Conservation (phyloP, 768 basidiomycete genomes). For the Tylopilus felleus region DNA sequence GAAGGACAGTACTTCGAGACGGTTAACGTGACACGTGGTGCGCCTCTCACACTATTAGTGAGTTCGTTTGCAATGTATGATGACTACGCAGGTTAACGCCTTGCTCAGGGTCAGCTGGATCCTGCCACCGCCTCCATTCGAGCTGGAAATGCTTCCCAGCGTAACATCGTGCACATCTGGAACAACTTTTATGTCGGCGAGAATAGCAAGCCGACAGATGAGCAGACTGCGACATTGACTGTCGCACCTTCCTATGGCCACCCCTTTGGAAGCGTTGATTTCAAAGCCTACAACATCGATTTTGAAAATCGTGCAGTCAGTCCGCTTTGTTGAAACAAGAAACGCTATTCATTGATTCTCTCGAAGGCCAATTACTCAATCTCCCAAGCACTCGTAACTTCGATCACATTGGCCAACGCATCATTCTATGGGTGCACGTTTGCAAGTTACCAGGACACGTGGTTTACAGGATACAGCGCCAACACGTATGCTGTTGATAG, state of each 20-base stretch:
- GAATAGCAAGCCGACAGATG: conserved; percentile 45
- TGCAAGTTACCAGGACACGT: conserved; percentile 36
- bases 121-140: conserved; percentile 35
- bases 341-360: background rate
- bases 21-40: conserved; percentile 52
- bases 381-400: conserved; percentile 59
- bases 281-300: conserved; percentile 65
- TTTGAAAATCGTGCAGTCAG: conserved; percentile 65
- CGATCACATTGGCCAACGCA: conserved; percentile 62
- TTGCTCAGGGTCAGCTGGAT: conserved; percentile 48
- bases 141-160: conserved; percentile 41
- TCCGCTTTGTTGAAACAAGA: background rate
- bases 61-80: background rate
- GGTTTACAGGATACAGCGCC: conserved; percentile 58
- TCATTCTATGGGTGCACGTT: conserved; percentile 42
- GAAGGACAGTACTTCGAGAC: conserved; percentile 59
- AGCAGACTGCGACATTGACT: conserved; percentile 54
- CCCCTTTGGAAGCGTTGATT: conserved; percentile 52
- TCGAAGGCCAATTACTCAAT: conserved; percentile 52
- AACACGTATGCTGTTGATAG: conserved; percentile 62
- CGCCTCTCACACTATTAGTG: conserved; percentile 56
- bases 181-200: conserved; percentile 40
- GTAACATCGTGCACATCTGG: conserved; percentile 54
- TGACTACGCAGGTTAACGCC: background rate
- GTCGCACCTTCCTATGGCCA: conserved; percentile 51